phyloP scores from a whole-genome alignment of 306 rosid species.

The Corylus heterophylla region DNA sequence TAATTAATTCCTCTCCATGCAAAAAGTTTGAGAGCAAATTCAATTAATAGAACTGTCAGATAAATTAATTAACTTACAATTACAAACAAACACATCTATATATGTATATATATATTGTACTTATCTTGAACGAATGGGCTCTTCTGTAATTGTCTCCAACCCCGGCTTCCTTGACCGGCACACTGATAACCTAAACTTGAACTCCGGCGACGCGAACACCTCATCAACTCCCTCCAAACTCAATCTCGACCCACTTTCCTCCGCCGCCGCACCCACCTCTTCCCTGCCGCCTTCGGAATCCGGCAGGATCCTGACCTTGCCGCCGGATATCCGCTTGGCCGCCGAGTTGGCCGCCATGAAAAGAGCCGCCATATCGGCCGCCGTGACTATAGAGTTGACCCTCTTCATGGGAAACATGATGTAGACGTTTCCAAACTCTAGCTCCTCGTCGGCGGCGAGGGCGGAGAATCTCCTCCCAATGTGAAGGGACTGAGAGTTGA shows the following conservation, averaged over 20 bases:
- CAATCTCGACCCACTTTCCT: conserved; percentile 37
- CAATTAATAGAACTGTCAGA: not conserved
- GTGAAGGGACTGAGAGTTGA: conserved; percentile 63
- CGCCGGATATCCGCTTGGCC: conserved; percentile 54
- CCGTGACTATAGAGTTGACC: conserved; percentile 59
- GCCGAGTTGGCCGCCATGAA: conserved; percentile 84
- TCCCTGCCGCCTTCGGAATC: conserved; percentile 24
- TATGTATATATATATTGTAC: not conserved
- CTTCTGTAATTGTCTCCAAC: conserved; percentile 85
- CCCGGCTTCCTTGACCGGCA: conserved; percentile 79
- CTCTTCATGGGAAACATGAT: conserved; percentile 78
- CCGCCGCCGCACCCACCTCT: not conserved
- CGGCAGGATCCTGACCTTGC: conserved; percentile 45
- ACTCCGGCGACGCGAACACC: conserved; percentile 44
- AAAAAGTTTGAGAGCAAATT: not conserved
- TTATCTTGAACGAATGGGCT: conserved; percentile 45
- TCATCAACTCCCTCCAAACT: conserved; percentile 71
- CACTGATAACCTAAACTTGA: conserved; percentile 51
- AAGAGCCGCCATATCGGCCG: conserved; percentile 68
- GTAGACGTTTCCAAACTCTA: conserved; percentile 72
- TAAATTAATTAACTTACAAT: too few species aligned
- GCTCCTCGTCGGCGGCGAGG: conserved; percentile 75
- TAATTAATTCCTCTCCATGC: not conserved
- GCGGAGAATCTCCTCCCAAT: conserved; percentile 71
- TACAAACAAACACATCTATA: too few species aligned